Conservation (phyloP, 805 yeast species). For the Schwanniomyces vanrijiae region DNA sequence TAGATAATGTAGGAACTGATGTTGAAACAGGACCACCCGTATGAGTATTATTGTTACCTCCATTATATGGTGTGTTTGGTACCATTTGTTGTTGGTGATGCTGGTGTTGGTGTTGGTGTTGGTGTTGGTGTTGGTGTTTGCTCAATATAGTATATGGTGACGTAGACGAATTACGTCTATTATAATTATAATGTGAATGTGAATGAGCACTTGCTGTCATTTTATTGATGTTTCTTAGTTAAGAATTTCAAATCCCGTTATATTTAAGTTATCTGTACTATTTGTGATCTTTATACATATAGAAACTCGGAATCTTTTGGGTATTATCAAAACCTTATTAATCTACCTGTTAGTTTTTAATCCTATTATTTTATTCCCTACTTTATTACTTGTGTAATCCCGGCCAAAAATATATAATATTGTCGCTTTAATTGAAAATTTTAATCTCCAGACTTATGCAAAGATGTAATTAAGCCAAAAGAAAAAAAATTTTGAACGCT, state of each 20-base stretch:
- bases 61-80: constrained; percentile 3
- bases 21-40: constrained; percentile 18
- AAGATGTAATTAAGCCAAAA: neutral
- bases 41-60: constrained; percentile 4
- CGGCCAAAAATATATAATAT: neutral
- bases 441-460: neutral
- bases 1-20: constrained; percentile 47
- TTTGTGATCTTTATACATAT: neutral
- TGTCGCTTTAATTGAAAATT: neutral
- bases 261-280: neutral
- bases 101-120: constrained; percentile 8
- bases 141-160: constrained; percentile 30
- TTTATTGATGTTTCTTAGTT: neutral
- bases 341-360: neutral
- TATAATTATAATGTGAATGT: constrained; percentile 27
- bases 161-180: constrained; percentile 27
- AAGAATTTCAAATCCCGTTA: neutral
- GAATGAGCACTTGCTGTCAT: constrained; percentile 10
- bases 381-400: neutral
- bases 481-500: neutral
- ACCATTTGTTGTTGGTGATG: constrained; percentile 6
- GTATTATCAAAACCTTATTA: neutral
- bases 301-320: neutral
- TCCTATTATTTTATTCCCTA: neutral
- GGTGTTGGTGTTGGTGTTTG: constrained; percentile 18